These are phyloP conservation scores for Mrakia gelida DNA, from an alignment of 768 basidiomycete species.

Conservation along the genomic window DNA sequence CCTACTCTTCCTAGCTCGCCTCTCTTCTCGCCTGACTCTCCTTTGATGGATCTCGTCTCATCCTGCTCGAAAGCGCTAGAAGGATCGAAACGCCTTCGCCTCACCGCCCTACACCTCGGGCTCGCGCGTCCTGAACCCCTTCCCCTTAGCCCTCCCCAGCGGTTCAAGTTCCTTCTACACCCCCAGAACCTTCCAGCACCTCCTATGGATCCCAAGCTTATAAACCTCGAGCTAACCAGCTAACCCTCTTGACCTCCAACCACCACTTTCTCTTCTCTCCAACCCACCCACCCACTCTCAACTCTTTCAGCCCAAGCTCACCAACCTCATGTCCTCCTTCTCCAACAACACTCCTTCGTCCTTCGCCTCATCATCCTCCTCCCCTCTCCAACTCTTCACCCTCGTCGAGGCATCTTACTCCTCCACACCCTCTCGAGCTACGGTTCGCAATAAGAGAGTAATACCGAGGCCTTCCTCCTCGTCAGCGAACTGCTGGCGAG, in stretches of 20 bases:
- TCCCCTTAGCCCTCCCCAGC: neutral
- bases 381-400: neutral
- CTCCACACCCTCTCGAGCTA: neutral
- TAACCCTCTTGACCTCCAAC: neutral
- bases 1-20: no score
- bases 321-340: neutral
- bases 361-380: neutral
- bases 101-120: no score
- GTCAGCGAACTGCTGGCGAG: neutral
- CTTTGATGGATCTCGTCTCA: no score
- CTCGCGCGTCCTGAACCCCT: neutral
- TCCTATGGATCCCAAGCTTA: neutral
- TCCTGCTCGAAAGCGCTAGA: no score
- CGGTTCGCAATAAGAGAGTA: neutral
- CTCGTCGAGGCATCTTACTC: no score
- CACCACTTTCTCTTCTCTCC: neutral
- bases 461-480: conserved; percentile 4
- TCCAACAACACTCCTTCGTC: neutral
- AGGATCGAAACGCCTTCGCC: no score
- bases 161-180: neutral
- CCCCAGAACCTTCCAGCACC: conserved; percentile 3
- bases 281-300: neutral
- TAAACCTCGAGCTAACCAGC: neutral
- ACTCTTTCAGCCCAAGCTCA: neutral
- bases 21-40: no score